Evolutionary conservation across 78 protist genomes (phyloP).

Genomic region (Dictyostelium intermedium): DNA sequence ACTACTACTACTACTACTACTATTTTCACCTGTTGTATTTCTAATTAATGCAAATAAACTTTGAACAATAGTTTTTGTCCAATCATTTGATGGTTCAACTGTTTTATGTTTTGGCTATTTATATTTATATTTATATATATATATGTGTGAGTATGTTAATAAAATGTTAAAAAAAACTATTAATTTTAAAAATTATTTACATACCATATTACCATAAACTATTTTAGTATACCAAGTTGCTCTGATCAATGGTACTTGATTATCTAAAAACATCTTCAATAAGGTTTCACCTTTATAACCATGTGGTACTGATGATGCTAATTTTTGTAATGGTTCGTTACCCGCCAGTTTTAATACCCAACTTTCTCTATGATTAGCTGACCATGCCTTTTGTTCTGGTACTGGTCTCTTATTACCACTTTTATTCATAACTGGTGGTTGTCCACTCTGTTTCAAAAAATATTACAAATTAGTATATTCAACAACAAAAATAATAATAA

Average conservation of each 20-base stretch:
- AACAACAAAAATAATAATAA: neutral
- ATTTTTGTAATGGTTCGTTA: slow-evolving; percentile 59
- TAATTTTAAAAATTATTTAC: neutral
- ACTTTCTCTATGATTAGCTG: slow-evolving; percentile 20
- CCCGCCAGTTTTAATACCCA: slow-evolving; percentile 59
- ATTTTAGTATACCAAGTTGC: slow-evolving; percentile 77
- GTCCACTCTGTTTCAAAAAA: neutral
- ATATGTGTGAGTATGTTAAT: no score
- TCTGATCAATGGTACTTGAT: slow-evolving; percentile 60
- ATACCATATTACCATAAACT: slow-evolving; percentile 71
- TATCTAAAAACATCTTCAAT: slow-evolving; percentile 63
- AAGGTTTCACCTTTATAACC: slow-evolving; percentile 58
- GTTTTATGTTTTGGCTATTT: slow-evolving; percentile 65
- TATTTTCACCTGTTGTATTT: slow-evolving; percentile 5
- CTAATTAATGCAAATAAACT: slow-evolving; percentile 51
- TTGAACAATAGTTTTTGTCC: slow-evolving; percentile 61
- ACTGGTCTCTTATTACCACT: slow-evolving; percentile 15
- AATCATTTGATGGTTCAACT: slow-evolving; percentile 58
- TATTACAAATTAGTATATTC: neutral
- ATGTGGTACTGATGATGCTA: slow-evolving; percentile 53
- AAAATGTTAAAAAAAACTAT: no score
- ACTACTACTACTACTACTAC: neutral
- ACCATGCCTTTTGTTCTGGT: slow-evolving; percentile 51
- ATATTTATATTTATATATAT: no score
- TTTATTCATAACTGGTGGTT: neutral